Evolutionary conservation across 208 protist genomes (phyloP).

Genomic region (Phytomonas francai): DNA sequence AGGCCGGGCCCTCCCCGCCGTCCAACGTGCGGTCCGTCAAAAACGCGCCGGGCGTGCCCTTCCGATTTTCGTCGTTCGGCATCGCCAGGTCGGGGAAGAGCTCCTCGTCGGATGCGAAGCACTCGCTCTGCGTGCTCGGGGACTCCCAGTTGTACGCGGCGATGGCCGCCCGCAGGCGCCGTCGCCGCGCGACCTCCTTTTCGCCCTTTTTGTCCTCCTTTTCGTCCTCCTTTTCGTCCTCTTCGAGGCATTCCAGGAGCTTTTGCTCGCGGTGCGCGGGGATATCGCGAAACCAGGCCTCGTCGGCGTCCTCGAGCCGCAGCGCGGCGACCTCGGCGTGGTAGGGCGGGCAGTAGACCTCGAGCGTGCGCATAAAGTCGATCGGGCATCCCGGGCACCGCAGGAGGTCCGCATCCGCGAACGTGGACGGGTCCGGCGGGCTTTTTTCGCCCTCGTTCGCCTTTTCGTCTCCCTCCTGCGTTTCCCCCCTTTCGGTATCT

Average conservation of each 20-base stretch:
- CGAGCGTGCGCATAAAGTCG: conserved; percentile 75
- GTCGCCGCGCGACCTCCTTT: background rate
- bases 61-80: too few species aligned
- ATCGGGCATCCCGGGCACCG: conserved; percentile 44
- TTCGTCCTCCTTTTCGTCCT: background rate
- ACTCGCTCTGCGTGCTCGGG: too few species aligned
- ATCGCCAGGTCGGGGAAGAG: too few species aligned
- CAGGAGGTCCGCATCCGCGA: conserved; percentile 20
- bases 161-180: background rate
- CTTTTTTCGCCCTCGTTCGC: too few species aligned
- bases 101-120: too few species aligned
- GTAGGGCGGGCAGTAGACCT: conserved; percentile 80
- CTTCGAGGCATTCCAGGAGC: conserved; percentile 14
- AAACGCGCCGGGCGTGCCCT: too few species aligned
- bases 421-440: too few species aligned
- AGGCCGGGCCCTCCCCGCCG: too few species aligned
- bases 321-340: conserved; percentile 23
- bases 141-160: too few species aligned
- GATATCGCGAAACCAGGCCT: conserved; percentile 13
- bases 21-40: too few species aligned
- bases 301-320: conserved; percentile 13
- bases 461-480: background rate
- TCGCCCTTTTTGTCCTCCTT: background rate
- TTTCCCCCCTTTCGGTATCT: conserved; percentile 4
- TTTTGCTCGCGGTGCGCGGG: conserved; percentile 15